Base-by-base conservation (phyloP, 345 rosid genomes). In the Rubroshorea leprosula region DNA sequence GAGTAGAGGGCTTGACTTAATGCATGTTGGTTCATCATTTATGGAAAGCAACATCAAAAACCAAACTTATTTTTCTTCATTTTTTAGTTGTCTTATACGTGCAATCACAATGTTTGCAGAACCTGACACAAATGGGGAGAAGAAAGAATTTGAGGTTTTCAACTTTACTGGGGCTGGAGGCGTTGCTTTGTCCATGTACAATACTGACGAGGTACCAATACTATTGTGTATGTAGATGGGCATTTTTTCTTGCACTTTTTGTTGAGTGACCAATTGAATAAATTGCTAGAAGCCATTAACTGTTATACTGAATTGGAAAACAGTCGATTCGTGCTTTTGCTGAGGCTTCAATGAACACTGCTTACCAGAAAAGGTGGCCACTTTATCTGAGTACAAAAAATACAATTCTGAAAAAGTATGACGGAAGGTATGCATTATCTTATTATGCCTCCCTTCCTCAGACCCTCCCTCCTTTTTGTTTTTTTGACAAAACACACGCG, bases 361-460 rank as follows among this genome's bases (percentile, higher is more conserved):
- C 97, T 46, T 84, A 80, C 66, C 80, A 77, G 83, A 92, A 89
- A 59, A 92, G 80, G 47, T 89, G 98, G 97, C 98, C 98, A 5
- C 94, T 92, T 57, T 92, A 86, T 81, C 95, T 92, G 66, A 83
- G 94, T 80, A 92, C 98, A 23, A 92, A 92, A 68, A 92, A 89
- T 68, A 89, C 97, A 54, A 92, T 89, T 73, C 91, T 92, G 43
- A 92, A 92, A 80, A 73, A 76, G 57, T 89, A 92, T 61, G 99
- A 89, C 66, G 99, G 97, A 74, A 92, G 98, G 96, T 88, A 68
- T 56, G 70, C 14, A 50, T 26, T 53, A 50, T 24, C 22, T 48
- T 22, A 0, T 19, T 11, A 41, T 15, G 16, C 46, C 15, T n/a
- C n/a, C n/a, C n/a, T n/a, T n/a, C n/a, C n/a, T n/a, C n/a, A n/a